phyloP scores from a whole-genome alignment of 2,329 filamentous ascomycete genomes.

The Cercospora sp. region DNA sequence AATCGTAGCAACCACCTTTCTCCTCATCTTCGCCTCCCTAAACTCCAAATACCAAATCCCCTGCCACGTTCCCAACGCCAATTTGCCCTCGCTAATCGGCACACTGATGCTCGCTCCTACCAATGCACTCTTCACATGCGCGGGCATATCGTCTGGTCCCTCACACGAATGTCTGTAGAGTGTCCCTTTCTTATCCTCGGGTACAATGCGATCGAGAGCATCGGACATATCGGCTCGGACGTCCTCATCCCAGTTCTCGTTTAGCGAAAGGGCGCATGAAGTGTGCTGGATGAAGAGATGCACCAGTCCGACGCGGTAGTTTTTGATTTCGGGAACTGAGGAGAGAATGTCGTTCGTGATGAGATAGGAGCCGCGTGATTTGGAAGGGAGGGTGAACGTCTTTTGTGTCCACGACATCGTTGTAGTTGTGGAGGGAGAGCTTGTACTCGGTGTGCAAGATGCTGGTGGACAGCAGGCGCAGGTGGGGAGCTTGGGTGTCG shows the following conservation, averaged over 20 bases:
- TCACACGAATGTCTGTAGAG: slow-evolving; percentile 87
- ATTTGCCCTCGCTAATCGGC: slow-evolving; percentile 80
- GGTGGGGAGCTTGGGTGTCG: slow-evolving; percentile 30
- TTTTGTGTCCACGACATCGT: slow-evolving; percentile 76
- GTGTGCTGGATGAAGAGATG: slow-evolving; percentile 96
- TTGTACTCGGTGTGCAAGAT: slow-evolving; percentile 29
- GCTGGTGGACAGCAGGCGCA: slow-evolving; percentile 39
- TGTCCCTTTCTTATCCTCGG: slow-evolving; percentile 62
- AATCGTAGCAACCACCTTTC: slow-evolving; percentile 87
- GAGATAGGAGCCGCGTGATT: slow-evolving; percentile 82
- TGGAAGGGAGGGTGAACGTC: slow-evolving; percentile 73
- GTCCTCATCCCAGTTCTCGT: slow-evolving; percentile 86
- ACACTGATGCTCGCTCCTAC: slow-evolving; percentile 87
- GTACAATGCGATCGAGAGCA: slow-evolving; percentile 85
- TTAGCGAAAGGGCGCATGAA: slow-evolving; percentile 82
- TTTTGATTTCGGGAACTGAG: slow-evolving; percentile 73
- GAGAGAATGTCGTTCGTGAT: slow-evolving; percentile 74
- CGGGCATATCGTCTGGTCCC: slow-evolving; percentile 93
- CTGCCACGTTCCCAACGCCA: slow-evolving; percentile 76
- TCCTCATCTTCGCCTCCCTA: slow-evolving; percentile 69
- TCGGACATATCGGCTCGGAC: slow-evolving; percentile 90
- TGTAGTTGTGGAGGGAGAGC: slow-evolving; percentile 17
- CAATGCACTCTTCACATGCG: slow-evolving; percentile 89
- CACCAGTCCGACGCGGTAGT: slow-evolving; percentile 82
- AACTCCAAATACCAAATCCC: slow-evolving; percentile 96